Evolutionary conservation across 2,329 filamentous ascomycete genomes (phyloP), one percentile per base, ranked within the genome.

Genomic region (Ceratocystis destructans): DNA sequence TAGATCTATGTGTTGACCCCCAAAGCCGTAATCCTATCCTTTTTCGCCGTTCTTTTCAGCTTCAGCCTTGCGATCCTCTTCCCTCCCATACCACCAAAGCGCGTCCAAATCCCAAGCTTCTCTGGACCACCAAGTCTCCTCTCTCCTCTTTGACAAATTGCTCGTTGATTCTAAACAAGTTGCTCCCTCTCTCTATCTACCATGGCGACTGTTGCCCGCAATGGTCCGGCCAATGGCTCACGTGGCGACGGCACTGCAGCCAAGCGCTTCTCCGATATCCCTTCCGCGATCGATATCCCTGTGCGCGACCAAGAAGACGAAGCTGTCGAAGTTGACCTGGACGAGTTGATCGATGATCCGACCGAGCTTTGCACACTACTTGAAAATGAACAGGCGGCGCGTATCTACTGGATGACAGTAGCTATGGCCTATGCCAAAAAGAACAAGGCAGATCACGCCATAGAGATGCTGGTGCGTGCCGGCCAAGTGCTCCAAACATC

Each of bases 331-430:
- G 90, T 99, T 72, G 90, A 95, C 73, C 84, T 97, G 65, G 88
- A 92, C 73, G 90, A 93, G 70, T 85, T 96, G 48, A 84, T 92
- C 68, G 94, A 97, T 74, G 94, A 97, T 73, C 90, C 90, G 22
- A 96, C 89, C 61, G 94, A 99, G 78, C 83, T 99, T 4, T 99
- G 94, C 75, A 94, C 90, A 37, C 82, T 99, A 63, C 85, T 99
- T 69, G 93, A 99, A 77, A 96, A 94, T 73, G 95, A 99, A 76
- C 86, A 87, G 72, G 92, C 91, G 17, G 88, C 90, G 46, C 91
- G 93, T 72, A 90, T 87, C 64, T 95, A 95, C 71, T 99, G 95
- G 95, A 93, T 99, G 81, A 93, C 90, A n/a, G 94, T 97, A 70
- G 89, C 95, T 53, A 82, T 97, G 68, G 93, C 93, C 61, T 99